phyloP scores from a whole-genome alignment of 257 asterid genomes.

The Lycium ferocissimum region DNA sequence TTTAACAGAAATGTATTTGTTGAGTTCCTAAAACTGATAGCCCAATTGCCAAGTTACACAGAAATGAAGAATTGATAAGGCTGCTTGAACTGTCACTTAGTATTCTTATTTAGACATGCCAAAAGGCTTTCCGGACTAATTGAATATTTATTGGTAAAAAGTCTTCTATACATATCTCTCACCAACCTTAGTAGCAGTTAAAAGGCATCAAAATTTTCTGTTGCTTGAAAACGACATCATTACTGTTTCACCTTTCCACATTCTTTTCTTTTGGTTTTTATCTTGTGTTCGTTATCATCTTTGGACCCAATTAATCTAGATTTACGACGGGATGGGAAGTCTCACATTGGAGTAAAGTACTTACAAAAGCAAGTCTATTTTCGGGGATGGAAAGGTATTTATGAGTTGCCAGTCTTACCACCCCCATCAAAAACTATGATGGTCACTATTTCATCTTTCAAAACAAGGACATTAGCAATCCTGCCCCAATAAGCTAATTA shows the following conservation, averaged over 20 bases:
- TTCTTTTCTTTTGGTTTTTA: neutral
- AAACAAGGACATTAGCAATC: neutral
- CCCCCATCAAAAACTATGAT: neutral
- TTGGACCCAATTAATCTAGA: no score
- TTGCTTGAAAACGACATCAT: conserved; percentile 13
- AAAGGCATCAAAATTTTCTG: neutral
- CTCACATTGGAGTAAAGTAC: no score
- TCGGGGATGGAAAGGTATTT: neutral
- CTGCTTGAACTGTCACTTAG: neutral
- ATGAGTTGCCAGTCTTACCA: neutral
- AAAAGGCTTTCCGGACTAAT: neutral
- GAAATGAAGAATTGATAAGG: neutral
- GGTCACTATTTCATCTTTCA: neutral
- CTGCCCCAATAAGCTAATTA: no score
- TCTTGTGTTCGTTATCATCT: no score
- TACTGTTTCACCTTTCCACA: neutral
- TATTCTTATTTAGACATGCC: conserved; percentile 10
- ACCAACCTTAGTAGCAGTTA: neutral
- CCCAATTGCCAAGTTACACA: neutral
- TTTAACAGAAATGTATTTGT: neutral
- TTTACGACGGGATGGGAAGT: no score
- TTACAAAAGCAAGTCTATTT: neutral
- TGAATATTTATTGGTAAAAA: neutral
- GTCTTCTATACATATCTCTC: neutral
- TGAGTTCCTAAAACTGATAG: neutral